Percentiles rank a stretch among this genome's conserved stretches.
Conservation (phyloP, 495 filamentous ascomycete species). For the Trypethelium eluteriae region DNA sequence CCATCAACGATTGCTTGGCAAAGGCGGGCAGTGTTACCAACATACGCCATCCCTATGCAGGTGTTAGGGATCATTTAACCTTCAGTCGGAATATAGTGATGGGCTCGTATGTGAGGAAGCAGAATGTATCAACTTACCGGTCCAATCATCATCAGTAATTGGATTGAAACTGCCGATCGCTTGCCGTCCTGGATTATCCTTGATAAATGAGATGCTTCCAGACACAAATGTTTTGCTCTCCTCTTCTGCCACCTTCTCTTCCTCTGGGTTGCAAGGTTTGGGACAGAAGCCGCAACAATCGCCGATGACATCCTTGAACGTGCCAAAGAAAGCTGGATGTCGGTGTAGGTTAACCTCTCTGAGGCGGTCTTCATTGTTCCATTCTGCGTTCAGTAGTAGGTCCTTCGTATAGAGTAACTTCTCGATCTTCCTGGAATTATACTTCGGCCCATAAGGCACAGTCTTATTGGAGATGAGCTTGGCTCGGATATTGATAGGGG, state of each 20-base stretch:
- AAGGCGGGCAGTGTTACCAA: constrained; percentile 60
- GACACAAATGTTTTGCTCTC: constrained; percentile 67
- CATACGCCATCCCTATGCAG: constrained; percentile 53
- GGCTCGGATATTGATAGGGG: not conserved
- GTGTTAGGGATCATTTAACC: not conserved
- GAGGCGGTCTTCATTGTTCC: constrained; percentile 64
- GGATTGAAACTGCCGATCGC: constrained; percentile 67
- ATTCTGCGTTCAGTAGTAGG: constrained; percentile 75
- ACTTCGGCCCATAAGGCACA: constrained; percentile 65
- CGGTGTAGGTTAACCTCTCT: constrained; percentile 62
- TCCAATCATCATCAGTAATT: constrained; percentile 74
- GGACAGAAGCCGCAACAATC: constrained; percentile 80
- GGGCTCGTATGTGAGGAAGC: constrained; percentile 9
- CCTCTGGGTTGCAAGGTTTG: constrained; percentile 56
- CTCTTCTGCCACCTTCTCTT: constrained; percentile 57
- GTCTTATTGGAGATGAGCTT: constrained; percentile 30
- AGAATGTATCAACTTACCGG: constrained; percentile 47
- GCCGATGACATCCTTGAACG: constrained; percentile 55
- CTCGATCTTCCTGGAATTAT: constrained; percentile 65
- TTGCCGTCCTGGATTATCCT: constrained; percentile 73
- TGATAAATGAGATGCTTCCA: constrained; percentile 61
- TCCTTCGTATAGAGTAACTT: constrained; percentile 72
- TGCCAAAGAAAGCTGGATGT: constrained; percentile 68
- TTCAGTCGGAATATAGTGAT: not conserved
- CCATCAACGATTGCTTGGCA: constrained; percentile 70